phyloP scores from a whole-genome alignment of 768 basidiomycete genomes.

The Lactifluus echinatus region DNA sequence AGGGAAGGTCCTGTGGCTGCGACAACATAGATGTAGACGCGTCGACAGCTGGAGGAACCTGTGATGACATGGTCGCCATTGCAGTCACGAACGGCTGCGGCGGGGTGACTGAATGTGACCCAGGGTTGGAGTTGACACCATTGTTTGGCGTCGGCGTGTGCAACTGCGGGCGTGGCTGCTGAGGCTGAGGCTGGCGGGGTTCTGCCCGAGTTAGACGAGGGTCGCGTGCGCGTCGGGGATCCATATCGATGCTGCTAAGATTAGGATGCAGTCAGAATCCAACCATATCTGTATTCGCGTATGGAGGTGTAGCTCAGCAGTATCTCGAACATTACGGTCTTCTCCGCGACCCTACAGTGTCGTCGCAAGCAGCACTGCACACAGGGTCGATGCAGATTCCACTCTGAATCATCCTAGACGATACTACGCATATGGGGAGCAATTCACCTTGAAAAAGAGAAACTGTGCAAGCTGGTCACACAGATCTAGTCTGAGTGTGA shows the following conservation, averaged over 20 bases:
- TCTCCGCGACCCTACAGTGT: conserved; percentile 52
- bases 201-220: conserved; percentile 68
- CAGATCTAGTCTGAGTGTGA: neutral
- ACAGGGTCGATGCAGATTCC: conserved; percentile 73
- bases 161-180: conserved; percentile 1
- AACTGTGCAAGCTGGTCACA: neutral
- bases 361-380: conserved; percentile 8
- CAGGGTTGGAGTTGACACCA: conserved; percentile 5
- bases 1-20: neutral
- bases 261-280: conserved; percentile 13
- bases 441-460: conserved; percentile 9
- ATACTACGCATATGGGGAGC: neutral
- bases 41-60: conserved; percentile 6
- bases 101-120: conserved; percentile 18
- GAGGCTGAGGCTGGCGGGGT: conserved; percentile 46
- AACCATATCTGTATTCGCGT: conserved; percentile 13
- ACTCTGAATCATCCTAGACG: conserved; percentile 81
- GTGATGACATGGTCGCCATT: conserved; percentile 12
- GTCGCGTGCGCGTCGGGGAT: conserved; percentile 73
- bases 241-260: conserved; percentile 39
- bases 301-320: conserved; percentile 54
- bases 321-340: conserved; percentile 86
- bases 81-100: conserved; percentile 22
- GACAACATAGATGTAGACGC: neutral
- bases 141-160: conserved; percentile 4